Conservation (phyloP, 2,329 filamentous ascomycete genomes). For the Colletotrichum sp. region DNA sequence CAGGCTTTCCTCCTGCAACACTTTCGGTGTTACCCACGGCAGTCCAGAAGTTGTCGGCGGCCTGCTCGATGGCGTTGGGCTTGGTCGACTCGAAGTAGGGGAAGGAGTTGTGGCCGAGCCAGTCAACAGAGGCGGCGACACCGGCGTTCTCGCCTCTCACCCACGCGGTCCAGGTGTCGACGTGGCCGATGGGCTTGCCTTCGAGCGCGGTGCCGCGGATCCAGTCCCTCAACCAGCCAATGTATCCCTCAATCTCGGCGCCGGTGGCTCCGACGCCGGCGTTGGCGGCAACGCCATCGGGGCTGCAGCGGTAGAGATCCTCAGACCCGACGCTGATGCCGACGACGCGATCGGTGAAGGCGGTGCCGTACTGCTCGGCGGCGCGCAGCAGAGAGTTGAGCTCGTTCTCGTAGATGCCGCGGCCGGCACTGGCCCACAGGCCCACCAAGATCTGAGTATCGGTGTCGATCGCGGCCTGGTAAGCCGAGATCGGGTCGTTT, state of each 20-base stretch:
- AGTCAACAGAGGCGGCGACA: constrained; percentile 56
- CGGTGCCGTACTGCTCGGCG: constrained; percentile 47
- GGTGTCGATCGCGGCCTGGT: constrained; percentile 63
- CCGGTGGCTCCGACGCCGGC: constrained; percentile 36
- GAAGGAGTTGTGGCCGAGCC: constrained; percentile 58
- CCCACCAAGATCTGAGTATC: constrained; percentile 57
- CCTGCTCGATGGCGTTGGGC: constrained; percentile 34
- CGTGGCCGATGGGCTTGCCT: constrained; percentile 53
- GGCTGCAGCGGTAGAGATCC: constrained; percentile 54
- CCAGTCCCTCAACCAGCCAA: constrained; percentile 57
- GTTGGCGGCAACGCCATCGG: constrained; percentile 8
- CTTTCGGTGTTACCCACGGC: constrained; percentile 37
- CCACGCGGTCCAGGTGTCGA: constrained; percentile 62
- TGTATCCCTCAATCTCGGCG: constrained; percentile 59
- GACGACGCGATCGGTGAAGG: constrained; percentile 50
- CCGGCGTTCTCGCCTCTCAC: constrained; percentile 48
- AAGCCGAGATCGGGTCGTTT: constrained; percentile 67
- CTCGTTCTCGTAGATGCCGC: constrained; percentile 48
- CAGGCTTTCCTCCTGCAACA: constrained; percentile 45
- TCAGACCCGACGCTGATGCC: constrained; percentile 62
- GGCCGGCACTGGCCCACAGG: constrained; percentile 47
- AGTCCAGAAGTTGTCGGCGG: constrained; percentile 47
- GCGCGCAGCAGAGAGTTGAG: constrained; percentile 55
- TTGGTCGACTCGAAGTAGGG: constrained; percentile 55
- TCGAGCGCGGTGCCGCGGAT: constrained; percentile 42